Conservation (phyloP, 805 yeast genomes). For the Saturnispora sanitii region DNA sequence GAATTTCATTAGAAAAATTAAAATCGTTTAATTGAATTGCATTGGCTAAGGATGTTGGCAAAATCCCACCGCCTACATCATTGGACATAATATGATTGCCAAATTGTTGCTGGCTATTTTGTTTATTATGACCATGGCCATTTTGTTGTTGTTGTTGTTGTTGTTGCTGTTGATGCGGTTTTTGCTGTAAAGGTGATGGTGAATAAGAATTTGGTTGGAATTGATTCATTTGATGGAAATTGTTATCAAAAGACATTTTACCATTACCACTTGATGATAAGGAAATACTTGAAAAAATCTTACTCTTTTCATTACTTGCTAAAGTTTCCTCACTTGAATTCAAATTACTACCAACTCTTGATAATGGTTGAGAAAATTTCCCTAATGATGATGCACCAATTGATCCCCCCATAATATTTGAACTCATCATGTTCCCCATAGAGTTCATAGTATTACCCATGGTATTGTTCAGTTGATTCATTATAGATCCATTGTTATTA, state of each 20-base stretch:
- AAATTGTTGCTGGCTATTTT: neutral
- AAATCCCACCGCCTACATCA: neutral
- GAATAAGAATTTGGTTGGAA: too few species aligned
- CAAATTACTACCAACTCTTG: neutral
- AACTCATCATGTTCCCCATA: too few species aligned
- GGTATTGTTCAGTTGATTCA: too few species aligned
- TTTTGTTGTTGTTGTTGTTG: neutral
- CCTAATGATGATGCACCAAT: neutral
- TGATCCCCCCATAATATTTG: too few species aligned
- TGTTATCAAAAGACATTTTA: neutral
- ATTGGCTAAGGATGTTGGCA: slow-evolving; percentile 4
- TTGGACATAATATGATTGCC: neutral
- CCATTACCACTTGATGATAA: neutral
- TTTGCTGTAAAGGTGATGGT: too few species aligned
- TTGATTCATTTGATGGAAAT: neutral
- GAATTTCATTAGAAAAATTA: neutral
- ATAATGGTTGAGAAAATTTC: neutral
- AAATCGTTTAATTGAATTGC: slow-evolving; percentile 7
- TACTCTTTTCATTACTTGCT: slow-evolving; percentile 1
- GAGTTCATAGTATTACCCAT: too few species aligned
- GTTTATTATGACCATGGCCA: neutral
- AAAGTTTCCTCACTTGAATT: slow-evolving; percentile 2
- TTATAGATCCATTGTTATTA: neutral
- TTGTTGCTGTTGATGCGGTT: neutral
- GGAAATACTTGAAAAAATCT: neutral